Percentiles rank a stretch among this genome's conserved stretches.
Evolutionary conservation across 129 eudicot species (phyloP).

Genomic region (Erigeron canadensis): DNA sequence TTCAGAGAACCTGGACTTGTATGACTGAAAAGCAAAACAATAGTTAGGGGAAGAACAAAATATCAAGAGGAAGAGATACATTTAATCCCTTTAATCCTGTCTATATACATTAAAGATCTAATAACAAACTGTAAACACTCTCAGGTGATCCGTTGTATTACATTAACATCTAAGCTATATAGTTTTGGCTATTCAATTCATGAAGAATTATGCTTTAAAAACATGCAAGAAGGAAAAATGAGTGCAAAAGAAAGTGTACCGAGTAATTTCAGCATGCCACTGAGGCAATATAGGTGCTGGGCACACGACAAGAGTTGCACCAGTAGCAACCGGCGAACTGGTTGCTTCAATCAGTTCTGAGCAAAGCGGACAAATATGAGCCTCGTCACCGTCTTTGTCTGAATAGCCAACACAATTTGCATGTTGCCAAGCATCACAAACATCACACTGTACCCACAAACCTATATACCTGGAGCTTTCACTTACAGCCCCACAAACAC

Average conservation of each 20-base stretch:
- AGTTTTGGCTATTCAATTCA: neutral
- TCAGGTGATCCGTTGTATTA: neutral
- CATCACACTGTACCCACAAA: slow-evolving; percentile 96
- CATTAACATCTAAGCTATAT: neutral
- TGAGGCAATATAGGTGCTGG: slow-evolving; percentile 94
- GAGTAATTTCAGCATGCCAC: slow-evolving; percentile 95
- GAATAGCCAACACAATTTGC: slow-evolving; percentile 84
- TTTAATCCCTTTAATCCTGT: neutral
- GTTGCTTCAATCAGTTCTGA: slow-evolving; percentile 68
- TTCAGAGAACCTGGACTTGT: slow-evolving; percentile 79
- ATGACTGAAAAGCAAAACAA: slow-evolving; percentile 56
- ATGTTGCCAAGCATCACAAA: slow-evolving; percentile 99
- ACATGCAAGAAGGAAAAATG: slow-evolving; percentile 4
- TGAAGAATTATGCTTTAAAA: neutral
- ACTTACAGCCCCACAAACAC: slow-evolving; percentile 86
- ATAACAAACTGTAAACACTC: neutral
- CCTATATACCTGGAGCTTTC: slow-evolving; percentile 72
- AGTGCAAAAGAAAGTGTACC: slow-evolving; percentile 48
- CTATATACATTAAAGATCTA: neutral
- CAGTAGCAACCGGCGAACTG: slow-evolving; percentile 69
- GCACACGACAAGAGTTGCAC: slow-evolving; percentile 96
- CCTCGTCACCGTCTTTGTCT: slow-evolving; percentile 40
- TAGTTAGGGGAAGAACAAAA: slow-evolving; percentile 7
- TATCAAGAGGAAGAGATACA: slow-evolving; percentile 1
- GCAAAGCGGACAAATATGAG: slow-evolving; percentile 67